Base-by-base conservation (phyloP, 2,329 filamentous ascomycete species). In the Cladophialophora psammophila region DNA sequence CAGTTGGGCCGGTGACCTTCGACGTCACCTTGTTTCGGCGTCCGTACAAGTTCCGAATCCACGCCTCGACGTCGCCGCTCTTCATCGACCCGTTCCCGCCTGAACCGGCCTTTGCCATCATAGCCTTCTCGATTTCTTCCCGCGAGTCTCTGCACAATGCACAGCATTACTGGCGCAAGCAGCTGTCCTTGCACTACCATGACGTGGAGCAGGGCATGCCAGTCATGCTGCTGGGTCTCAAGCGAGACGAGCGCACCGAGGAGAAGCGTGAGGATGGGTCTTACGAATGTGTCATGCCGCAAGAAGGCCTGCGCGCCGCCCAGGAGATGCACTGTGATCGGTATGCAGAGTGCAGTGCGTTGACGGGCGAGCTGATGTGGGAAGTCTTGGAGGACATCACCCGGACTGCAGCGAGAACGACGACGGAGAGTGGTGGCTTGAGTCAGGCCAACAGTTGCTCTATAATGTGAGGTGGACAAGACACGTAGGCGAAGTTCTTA, bases 351-450 rank as follows among this genome's bases (percentile, higher is more conserved):
- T 89, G 87, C 70, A 88, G 85, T 68, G 86, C 87, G 48, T 42
- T 85, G 45, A 89, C 87, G 5, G 87, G 87, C 2, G 85, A 88
- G 76, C 76, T 89, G 45, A 84, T 87, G 70, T 78, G 79, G 36
- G 83, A 89, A 75, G 85, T 86, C 0, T 81, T 89, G 65, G 86
- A 89, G 72, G 87, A 89, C 74, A 80, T 89, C 20, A 85, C 86
- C 9, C 82, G 78, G 73, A 83, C 85, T 35, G 84, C 85, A 3
- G 87, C 83, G n/a, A 84, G 81, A 79, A 87, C 85, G 2, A 87
- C 83, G 6, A 87, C 85, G 0, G 80, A 81, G 18, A 78, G 78
- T 20, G 86, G 86, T 2, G 86, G 80, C 0, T 82, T 84, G 75
- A 81, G 76, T 52, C 75, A 79, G 31, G 80, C 79, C 2, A 63